phyloP scores from a whole-genome alignment of 1,139 yeast genomes.

The Casaregolazyma suthepensis region DNA sequence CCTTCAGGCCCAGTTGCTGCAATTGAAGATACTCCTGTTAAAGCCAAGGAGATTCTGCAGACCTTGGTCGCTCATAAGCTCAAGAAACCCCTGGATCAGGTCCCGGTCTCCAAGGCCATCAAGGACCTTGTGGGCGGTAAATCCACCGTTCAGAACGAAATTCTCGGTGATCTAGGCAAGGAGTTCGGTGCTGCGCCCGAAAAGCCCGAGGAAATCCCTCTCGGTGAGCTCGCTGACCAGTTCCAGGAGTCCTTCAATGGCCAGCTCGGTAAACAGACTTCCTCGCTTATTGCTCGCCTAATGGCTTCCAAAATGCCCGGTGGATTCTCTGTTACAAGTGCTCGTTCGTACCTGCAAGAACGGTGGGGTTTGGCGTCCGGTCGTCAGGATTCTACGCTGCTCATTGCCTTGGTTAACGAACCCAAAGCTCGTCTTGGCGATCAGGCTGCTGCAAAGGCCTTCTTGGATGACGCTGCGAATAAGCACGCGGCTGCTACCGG shows the following conservation, averaged over 20 bases:
- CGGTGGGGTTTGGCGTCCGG: slow-evolving; percentile 91
- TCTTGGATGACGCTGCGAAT: slow-evolving; percentile 73
- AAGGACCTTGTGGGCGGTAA: slow-evolving; percentile 97
- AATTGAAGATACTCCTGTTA: slow-evolving; percentile 82
- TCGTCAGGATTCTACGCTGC: slow-evolving; percentile 86
- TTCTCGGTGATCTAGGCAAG: slow-evolving; percentile 95
- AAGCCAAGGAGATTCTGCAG: slow-evolving; percentile 76
- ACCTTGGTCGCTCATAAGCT: slow-evolving; percentile 92
- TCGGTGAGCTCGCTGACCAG: slow-evolving; percentile 89
- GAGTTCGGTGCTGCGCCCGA: slow-evolving; percentile 98
- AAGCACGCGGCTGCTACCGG: slow-evolving; percentile 84
- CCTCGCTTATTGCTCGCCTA: slow-evolving; percentile 81
- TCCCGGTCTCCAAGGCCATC: slow-evolving; percentile 87
- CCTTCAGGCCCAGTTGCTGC: slow-evolving; percentile 73
- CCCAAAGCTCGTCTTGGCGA: slow-evolving; percentile 83
- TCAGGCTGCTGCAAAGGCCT: slow-evolving; percentile 86
- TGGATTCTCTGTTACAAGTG: slow-evolving; percentile 87
- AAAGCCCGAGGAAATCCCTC: slow-evolving; percentile 97
- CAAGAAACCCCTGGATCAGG: slow-evolving; percentile 80
- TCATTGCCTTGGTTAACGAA: slow-evolving; percentile 79
- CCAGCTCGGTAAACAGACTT: slow-evolving; percentile 85
- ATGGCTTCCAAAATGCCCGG: slow-evolving; percentile 99
- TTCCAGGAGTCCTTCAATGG: slow-evolving; percentile 90
- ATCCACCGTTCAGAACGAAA: slow-evolving; percentile 96
- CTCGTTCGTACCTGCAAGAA: slow-evolving; percentile 84